Base-by-base conservation (phyloP, 257 asterid genomes). In the Solanum corneliomulleri region DNA sequence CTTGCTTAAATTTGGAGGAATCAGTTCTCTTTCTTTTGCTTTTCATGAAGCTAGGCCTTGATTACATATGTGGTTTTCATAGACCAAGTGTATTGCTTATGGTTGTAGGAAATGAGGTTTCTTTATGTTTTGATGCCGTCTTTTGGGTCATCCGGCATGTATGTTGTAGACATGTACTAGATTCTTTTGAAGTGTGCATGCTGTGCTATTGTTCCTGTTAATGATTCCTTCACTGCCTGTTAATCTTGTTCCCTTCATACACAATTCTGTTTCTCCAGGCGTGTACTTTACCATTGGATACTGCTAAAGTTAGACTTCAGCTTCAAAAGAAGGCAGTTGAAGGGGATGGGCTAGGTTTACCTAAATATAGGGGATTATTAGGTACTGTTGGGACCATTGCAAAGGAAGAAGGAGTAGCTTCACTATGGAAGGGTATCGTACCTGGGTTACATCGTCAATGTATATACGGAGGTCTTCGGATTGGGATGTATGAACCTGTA, bases 331-430 rank as follows among this genome's bases (percentile, higher is more conserved):
- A 92, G 89, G 95, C 94, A 6, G 88, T 92, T 23, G 97, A 91
- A 47, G 99, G 98, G 74, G 97, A 96, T 52, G 96, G 87, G 23
- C 33, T 89, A 81, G 75, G 92, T 90, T 91, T 93, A 88, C 99
- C 98, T 5, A 97, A 96, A 86, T 97, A 97, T 87, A 93, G 91
- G 91, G 99, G 99, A 62, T 89, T 97, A 91, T 87, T 97, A 83
- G 99, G 99, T 77, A 97, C 99, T 0, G 99, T 97, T 75, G 98
- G 98, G 64, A 97, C 99, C 87, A 95, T 97, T 89, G 99, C 99
- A 6, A 95, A 92, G 86, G 99, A 97, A 91, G 99, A 97, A 92
- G 99, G 99, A 82, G 45, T 94, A 49, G 71, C 94, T 85, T 87
- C 99, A 9, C 86, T 97, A 9, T 97, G 99, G 99, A 97, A 97